Evolutionary conservation across 148 eudicot genomes (phyloP).

Genomic region (Camellia granthamiana): DNA sequence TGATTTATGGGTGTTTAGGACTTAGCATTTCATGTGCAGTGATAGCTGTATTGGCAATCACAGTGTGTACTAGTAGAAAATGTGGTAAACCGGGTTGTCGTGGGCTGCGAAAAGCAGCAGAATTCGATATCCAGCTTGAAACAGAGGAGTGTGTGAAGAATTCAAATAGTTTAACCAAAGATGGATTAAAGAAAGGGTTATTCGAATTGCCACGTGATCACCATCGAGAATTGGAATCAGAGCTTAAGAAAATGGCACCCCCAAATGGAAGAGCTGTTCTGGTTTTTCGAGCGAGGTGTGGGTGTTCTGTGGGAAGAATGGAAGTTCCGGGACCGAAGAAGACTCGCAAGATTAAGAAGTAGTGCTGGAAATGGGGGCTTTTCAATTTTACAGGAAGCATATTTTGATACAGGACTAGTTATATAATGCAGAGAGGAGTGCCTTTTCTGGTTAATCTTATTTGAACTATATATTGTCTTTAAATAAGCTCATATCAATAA

Average conservation of each 20-base stretch:
- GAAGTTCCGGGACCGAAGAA: conserved; percentile 79
- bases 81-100: conserved; percentile 71
- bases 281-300: conserved; percentile 70
- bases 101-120: conserved; percentile 70
- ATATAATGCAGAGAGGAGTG: conserved; percentile 5
- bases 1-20: conserved; percentile 67
- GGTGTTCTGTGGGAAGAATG: conserved; percentile 85
- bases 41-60: conserved; percentile 59
- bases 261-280: conserved; percentile 84
- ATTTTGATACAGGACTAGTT: not conserved
- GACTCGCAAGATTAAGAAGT: conserved; percentile 72
- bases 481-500: conserved; percentile 13
- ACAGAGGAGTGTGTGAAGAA: conserved; percentile 68
- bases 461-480: not conserved
- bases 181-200: conserved; percentile 52
- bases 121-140: conserved; percentile 80
- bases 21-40: conserved; percentile 57
- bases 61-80: conserved; percentile 44
- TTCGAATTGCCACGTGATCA: conserved; percentile 79
- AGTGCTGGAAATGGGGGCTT: conserved; percentile 5
- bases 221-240: conserved; percentile 70
- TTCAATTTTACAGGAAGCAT: not conserved
- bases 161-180: conserved; percentile 33
- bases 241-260: conserved; percentile 90
- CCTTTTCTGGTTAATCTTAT: conserved; percentile 4